Evolutionary conservation across 2,329 filamentous ascomycete species (phyloP).

Genomic region (Orbilia quercus): DNA sequence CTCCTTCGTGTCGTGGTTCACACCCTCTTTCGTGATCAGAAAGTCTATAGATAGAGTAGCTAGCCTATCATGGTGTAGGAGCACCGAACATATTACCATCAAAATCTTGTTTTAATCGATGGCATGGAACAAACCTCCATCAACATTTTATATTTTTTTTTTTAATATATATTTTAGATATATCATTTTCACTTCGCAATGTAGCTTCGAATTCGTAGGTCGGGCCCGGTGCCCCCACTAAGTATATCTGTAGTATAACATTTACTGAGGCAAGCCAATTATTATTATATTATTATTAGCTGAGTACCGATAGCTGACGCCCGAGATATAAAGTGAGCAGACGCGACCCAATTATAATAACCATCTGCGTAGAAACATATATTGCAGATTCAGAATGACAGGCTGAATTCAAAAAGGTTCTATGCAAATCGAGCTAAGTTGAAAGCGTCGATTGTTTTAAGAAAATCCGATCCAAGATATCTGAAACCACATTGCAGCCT

Average conservation of each 20-base stretch:
- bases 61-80: slow-evolving; percentile 23
- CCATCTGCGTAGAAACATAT: neutral
- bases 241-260: too few species aligned
- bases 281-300: too few species aligned
- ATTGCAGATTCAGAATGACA: neutral
- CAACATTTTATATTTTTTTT: slow-evolving; percentile 1
- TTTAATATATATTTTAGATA: neutral
- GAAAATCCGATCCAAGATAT: neutral
- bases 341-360: too few species aligned
- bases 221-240: too few species aligned
- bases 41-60: neutral
- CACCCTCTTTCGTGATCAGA: neutral
- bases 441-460: slow-evolving; percentile 1
- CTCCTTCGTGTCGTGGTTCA: neutral
- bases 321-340: too few species aligned
- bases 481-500: too few species aligned
- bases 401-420: neutral
- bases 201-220: too few species aligned
- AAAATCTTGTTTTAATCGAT: slow-evolving; percentile 4
- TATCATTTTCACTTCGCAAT: too few species aligned
- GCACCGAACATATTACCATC: slow-evolving; percentile 29
- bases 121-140: slow-evolving; percentile 42
- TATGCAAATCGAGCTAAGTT: neutral
- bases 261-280: too few species aligned
- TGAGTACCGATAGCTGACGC: too few species aligned